These are phyloP conservation scores for Danielia oregonensis DNA, from an alignment of 805 yeast genomes.

Conservation along the genomic window DNA sequence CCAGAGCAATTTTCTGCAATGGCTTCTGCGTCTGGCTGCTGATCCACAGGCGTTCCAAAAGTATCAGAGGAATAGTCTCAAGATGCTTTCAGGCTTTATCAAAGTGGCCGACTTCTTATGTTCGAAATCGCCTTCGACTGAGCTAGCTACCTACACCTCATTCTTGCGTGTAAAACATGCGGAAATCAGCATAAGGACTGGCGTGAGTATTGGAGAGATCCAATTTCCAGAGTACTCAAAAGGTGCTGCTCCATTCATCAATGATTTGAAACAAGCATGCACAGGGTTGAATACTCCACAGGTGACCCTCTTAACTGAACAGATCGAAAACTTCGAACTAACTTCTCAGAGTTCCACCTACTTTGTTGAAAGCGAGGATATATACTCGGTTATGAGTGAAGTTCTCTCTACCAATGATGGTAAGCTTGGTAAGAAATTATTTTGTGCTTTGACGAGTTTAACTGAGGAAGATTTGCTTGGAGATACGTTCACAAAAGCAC, in stretches of 20 bases:
- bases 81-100: slow-evolving; percentile 13
- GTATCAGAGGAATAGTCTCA: slow-evolving; percentile 10
- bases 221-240: neutral
- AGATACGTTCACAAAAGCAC: no score
- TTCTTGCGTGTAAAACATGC: slow-evolving; percentile 5
- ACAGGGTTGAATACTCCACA: neutral
- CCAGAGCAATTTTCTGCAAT: slow-evolving; percentile 5
- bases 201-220: neutral
- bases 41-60: slow-evolving; percentile 5
- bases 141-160: neutral
- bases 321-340: neutral
- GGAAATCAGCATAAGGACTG: neutral
- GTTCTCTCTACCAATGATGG: neutral
- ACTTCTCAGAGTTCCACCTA: neutral
- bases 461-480: no score
- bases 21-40: slow-evolving; percentile 1
- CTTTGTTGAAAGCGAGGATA: neutral
- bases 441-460: no score
- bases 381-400: neutral
- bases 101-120: slow-evolving; percentile 9
- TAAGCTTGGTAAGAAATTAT: no score
- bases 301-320: neutral
- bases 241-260: neutral
- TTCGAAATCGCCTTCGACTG: slow-evolving; percentile 1
- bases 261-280: neutral